Base-by-base conservation (phyloP, 2,329 filamentous ascomycete species). In the Alternaria consortialis region DNA sequence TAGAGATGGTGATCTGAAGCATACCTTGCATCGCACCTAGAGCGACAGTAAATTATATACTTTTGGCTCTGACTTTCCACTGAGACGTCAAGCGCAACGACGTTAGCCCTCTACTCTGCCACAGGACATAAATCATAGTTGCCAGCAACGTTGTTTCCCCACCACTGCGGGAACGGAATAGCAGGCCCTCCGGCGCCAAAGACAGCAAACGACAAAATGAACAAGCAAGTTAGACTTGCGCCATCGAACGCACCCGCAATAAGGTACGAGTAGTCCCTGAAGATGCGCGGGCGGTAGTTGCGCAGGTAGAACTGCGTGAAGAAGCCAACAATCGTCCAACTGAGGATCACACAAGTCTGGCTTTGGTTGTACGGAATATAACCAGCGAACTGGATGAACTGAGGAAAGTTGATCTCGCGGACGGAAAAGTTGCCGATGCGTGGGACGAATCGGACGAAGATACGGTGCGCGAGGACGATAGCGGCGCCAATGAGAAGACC, bases 241-340 rank as follows among this genome's bases (percentile, higher is more conserved):
- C 62, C 64, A 37, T 66, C 64, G 15, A 66, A 66, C 1, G 62
- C 64, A 29, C 64, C 62, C 46, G 62, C 53, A 13, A 66, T 62
- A 3, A 66, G 51, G 56, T 66, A 66, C 11, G 62, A 62, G 56
- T 66, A 66, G 53, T 66, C 56, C 51, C 57, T 66, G 61, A 66
- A 66, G 55, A 66, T 66, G 48, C 63, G 61, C 4, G 63, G 63
- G 9, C 58, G 61, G 55, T 66, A 64, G 50, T 64, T 66, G 48
- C 63, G 61, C 2, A 66, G 63, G 39, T 64, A 66, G 43, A 64
- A 66, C 27, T 66, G 63, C 5, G 58, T 62, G 58, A 58, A 66
- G 39, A 66, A 62, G 2, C 63, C 61, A 17, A 53, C 63, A 42
- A 66, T 59, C 5, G 40, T 62, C 63, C 61, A 66, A 61, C 63